These are phyloP conservation scores for Mimosa pudica DNA, from an alignment of 306 rosid species.

Conservation along the genomic window DNA sequence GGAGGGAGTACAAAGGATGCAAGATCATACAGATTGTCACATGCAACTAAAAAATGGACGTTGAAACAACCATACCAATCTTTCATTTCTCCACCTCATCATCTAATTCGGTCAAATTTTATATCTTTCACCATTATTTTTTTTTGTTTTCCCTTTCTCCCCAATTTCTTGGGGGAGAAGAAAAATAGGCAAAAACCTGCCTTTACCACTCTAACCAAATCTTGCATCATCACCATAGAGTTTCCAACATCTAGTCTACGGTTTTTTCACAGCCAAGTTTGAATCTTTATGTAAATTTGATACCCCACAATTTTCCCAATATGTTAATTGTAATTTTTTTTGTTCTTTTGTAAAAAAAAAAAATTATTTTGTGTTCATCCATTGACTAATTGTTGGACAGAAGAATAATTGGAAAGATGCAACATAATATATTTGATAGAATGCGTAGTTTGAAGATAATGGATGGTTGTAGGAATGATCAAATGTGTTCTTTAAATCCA, in stretches of 20 bases:
- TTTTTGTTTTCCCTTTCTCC: neutral
- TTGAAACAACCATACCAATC: slow-evolving; percentile 24
- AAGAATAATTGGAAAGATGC: slow-evolving; percentile 52
- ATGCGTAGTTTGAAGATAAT: slow-evolving; percentile 84
- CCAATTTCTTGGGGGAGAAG: neutral
- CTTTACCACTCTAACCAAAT: neutral
- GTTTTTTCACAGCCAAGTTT: neutral
- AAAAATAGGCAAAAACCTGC: neutral
- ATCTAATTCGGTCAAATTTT: slow-evolving; percentile 5
- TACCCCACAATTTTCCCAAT: neutral
- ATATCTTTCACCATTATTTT: slow-evolving; percentile 2
- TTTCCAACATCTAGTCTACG: neutral
- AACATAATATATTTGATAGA: slow-evolving; percentile 63
- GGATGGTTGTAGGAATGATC: slow-evolving; percentile 79
- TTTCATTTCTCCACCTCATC: slow-evolving; percentile 6
- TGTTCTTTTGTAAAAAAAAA: too few species aligned
- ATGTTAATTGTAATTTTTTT: neutral
- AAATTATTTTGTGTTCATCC: neutral
- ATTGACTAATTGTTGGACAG: neutral
- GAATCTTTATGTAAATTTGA: neutral
- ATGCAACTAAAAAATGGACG: neutral
- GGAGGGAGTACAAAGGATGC: neutral
- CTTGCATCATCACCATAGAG: slow-evolving; percentile 21
- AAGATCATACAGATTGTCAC: slow-evolving; percentile 7
- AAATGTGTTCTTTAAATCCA: slow-evolving; percentile 59